Percentiles rank a stretch among this genome's conserved stretches.
phyloP scores from a whole-genome alignment of 805 yeast genomes.

The Spathaspora sp. region DNA sequence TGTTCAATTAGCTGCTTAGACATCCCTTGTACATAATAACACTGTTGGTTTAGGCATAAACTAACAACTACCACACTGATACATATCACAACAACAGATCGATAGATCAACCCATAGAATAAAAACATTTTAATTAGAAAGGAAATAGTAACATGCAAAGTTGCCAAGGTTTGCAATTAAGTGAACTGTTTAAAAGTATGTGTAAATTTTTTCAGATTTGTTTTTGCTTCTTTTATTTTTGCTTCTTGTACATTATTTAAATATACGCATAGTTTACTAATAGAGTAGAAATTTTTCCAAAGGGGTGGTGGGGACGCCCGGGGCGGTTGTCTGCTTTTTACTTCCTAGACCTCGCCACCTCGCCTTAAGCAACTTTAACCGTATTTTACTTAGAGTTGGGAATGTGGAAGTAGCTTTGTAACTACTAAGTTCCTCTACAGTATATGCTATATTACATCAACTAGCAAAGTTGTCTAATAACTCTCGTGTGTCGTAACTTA shows the following conservation, averaged over 20 bases:
- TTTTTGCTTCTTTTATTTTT: not conserved
- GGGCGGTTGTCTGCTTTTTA: too few species aligned
- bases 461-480: not conserved
- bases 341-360: not conserved
- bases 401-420: not conserved
- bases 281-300: not conserved
- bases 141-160: too few species aligned
- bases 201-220: not conserved
- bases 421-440: not conserved
- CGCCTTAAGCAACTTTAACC: too few species aligned
- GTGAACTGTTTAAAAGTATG: too few species aligned
- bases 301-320: too few species aligned
- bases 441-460: not conserved
- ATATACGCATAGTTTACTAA: not conserved
- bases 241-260: not conserved
- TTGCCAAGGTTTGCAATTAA: too few species aligned
- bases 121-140: too few species aligned
- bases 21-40: not conserved
- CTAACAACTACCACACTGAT: too few species aligned
- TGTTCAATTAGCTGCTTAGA: constrained; percentile 32
- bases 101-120: too few species aligned
- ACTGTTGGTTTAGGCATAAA: too few species aligned
- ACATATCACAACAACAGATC: too few species aligned
- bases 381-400: not conserved
- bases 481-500: not conserved